phyloP scores from a whole-genome alignment of 176 grass and related monocot species.

The Microstegium vimineum region DNA sequence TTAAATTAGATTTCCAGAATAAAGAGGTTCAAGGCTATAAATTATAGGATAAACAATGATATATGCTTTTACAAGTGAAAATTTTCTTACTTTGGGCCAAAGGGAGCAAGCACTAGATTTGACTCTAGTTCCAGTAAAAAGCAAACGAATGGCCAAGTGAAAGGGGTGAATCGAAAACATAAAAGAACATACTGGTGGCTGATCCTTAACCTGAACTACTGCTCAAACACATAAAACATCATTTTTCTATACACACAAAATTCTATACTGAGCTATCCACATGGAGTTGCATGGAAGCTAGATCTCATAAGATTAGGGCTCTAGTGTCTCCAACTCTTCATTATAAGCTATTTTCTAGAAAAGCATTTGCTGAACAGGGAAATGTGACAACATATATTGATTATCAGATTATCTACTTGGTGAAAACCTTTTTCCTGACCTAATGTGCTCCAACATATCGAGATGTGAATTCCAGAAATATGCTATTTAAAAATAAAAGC shows the following conservation, averaged over 20 bases:
- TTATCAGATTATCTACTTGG: neutral
- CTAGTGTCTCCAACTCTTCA: neutral
- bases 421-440: neutral
- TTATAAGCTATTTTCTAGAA: neutral
- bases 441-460: neutral
- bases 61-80: neutral
- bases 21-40: neutral
- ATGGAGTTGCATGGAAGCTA: neutral
- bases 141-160: neutral
- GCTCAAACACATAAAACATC: neutral
- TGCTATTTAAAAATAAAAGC: neutral
- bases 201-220: neutral
- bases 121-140: neutral
- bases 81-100: neutral
- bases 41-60: neutral
- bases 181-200: neutral
- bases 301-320: neutral
- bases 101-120: neutral
- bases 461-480: neutral
- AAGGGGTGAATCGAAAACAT: neutral
- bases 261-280: neutral
- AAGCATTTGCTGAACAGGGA: neutral
- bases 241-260: conserved; percentile 2
- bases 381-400: neutral
- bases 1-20: neutral